Percentiles rank a stretch among this genome's conserved stretches.
Evolutionary conservation across 805 yeast species (phyloP).

Genomic region (Wickerhamiella kurtzmanii): DNA sequence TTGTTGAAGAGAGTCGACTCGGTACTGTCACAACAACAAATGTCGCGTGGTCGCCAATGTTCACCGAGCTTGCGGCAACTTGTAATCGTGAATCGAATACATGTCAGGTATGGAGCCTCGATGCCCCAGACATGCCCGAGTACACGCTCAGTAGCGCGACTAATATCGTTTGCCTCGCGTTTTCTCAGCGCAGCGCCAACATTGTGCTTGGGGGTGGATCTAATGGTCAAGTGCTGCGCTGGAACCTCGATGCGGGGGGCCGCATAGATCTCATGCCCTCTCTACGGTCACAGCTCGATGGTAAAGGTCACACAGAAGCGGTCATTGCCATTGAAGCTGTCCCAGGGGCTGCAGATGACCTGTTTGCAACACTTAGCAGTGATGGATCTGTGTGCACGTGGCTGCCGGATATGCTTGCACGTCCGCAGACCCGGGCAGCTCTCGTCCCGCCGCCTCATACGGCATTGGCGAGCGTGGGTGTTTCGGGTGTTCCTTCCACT

Average conservation of each 20-base stretch:
- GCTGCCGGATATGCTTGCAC: conserved; percentile 27
- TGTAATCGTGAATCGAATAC: conserved; percentile 9
- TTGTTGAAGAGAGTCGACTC: background rate
- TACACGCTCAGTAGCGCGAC: conserved; percentile 33
- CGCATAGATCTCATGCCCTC: conserved; percentile 21
- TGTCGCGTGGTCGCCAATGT: conserved; percentile 27
- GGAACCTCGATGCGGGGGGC: conserved; percentile 53
- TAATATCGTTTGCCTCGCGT: conserved; percentile 29
- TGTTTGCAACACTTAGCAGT: conserved; percentile 25
- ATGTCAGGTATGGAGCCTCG: conserved; percentile 27
- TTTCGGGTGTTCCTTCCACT: background rate
- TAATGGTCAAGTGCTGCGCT: conserved; percentile 75
- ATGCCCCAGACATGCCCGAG: conserved; percentile 26
- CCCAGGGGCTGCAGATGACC: conserved; percentile 21
- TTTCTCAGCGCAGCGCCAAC: conserved; percentile 30
- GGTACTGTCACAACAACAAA: conserved; percentile 20
- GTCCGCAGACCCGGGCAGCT: conserved; percentile 24
- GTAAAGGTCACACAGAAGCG: conserved; percentile 26
- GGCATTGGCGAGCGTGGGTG: background rate
- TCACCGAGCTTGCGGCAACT: conserved; percentile 25
- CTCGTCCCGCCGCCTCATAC: conserved; percentile 15
- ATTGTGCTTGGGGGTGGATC: conserved; percentile 44
- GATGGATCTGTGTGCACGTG: conserved; percentile 30
- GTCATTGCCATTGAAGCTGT: conserved; percentile 21
- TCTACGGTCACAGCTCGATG: conserved; percentile 23